These are phyloP conservation scores for Biscogniauxia mediterranea DNA, from an alignment of 2,329 filamentous ascomycete species.

Conservation along the genomic window DNA sequence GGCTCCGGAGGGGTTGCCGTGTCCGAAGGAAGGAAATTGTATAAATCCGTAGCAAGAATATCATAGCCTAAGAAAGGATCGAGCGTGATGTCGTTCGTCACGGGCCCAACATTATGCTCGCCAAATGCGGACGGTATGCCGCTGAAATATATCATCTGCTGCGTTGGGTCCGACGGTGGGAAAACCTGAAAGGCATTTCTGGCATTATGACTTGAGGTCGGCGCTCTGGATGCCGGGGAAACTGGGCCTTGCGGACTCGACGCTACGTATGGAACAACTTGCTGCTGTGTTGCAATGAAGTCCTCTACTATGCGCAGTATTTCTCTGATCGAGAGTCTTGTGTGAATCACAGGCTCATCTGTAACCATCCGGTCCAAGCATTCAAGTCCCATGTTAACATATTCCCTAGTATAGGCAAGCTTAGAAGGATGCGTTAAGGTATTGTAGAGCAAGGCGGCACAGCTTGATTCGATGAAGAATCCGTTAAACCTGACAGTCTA, in stretches of 20 bases:
- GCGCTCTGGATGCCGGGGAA: not conserved
- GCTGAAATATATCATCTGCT: slow-evolving; percentile 9
- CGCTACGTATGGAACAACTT: not conserved
- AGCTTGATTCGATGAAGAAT: slow-evolving; percentile 8
- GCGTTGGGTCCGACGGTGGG: slow-evolving; percentile 1
- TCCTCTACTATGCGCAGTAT: slow-evolving; percentile 3
- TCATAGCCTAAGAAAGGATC: slow-evolving; percentile 4
- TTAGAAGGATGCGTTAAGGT: slow-evolving; percentile 9
- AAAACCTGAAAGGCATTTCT: slow-evolving; percentile 6
- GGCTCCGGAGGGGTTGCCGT: not conserved
- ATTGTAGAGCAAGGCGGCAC: slow-evolving; percentile 6
- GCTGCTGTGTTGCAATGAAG: not conserved
- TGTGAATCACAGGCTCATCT: slow-evolving; percentile 7
- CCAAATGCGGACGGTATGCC: not conserved
- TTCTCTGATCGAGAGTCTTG: slow-evolving; percentile 3
- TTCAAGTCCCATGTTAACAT: slow-evolving; percentile 3
- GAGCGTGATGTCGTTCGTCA: not conserved
- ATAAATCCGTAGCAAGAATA: slow-evolving; percentile 6
- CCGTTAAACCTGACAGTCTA: slow-evolving; percentile 6
- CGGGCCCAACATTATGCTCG: not conserved
- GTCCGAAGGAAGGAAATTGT: slow-evolving; percentile 7
- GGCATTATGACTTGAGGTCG: not conserved
- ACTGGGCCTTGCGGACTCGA: not conserved
- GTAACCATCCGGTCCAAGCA: slow-evolving; percentile 8
- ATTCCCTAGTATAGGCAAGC: slow-evolving; percentile 8